Evolutionary conservation across 73 alveolate genomes (phyloP), one percentile per base, ranked within the genome.

Genomic region (Tetrahymena malaccensis): DNA sequence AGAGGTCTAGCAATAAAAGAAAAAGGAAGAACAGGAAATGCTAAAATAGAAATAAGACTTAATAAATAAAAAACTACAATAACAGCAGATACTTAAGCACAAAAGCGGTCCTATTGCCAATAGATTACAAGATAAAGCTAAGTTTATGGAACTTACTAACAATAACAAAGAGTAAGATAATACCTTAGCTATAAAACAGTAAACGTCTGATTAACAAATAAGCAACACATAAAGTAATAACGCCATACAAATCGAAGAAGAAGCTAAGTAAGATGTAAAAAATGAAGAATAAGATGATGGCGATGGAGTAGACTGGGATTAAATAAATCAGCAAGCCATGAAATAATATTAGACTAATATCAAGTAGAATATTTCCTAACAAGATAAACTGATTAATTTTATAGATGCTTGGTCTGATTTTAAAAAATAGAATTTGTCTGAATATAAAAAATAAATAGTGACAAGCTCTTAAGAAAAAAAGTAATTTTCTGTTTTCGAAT

Each of bases 71-170:
- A 70, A 70, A 31, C 12, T 70, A 7, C 11, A 70, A 31, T 33
- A 70, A 70, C 19, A 70, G 22, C 17, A 70, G 25, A 70, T 70
- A n/a, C 37, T 70, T 27, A 70, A 70, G 37, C 89, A 70, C 37
- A 70, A 70, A 31, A 70, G 89, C 17, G 97, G 97, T 40, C 97
- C 95, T 31, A 43, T 95, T 31, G 95, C 94, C 25, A 95, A 95
- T 55, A 95, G 94, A 37, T 93, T 95, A 6, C 25, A 57, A 85
- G 95, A 85, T 34, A 95, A 95, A 55, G 97, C 97, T 22, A 95
- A 95, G 56, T 84, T 35, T 16, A 43, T 95, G 40, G 97, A 56
- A 33, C 70, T 84, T n/a, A 85, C 34, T 15, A 84, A 85, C 44
- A 40, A 17, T n/a, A 34, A 85, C 5, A 27, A 94, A 43, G 96